Evolutionary conservation across 257 asterid species (phyloP), one percentile per base, ranked within the genome.

Genomic region (Solanum virginianum): DNA sequence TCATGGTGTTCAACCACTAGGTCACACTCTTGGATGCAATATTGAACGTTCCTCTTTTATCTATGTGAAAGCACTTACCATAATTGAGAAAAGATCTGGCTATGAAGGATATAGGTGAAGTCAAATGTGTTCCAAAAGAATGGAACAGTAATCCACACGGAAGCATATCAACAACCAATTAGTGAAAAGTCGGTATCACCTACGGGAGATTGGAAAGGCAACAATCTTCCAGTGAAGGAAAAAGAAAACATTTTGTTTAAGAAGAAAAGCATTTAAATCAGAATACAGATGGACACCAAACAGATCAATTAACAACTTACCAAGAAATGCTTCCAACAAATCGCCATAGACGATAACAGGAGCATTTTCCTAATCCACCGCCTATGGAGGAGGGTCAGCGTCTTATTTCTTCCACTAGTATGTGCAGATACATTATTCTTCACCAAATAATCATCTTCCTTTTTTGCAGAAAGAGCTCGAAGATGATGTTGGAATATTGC

Each of bases 381-480:
- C 83, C 66, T 86, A 13, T 22, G 65, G 20, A 63, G 56, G 55
- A 71, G 57, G 43, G 36, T 22, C 68, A 66, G 54, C 47, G 71
- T 83, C 22, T 74, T 80, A 26, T 84, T 84, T 57, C 56, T 56
- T 75, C 84, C 39, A 26, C 41, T 56, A 51, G 55, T 84, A 20
- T 71, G 59, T 43, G 84, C 72, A 3, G 88, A 86, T 55, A 84
- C 84, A 89, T 81, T 89, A 26, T 59, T 43, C 53, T 79, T 87
- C 80, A 77, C 81, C 87, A 84, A 90, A 82, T 53, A 53, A 81
- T 94, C 98, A 80, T 97, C 98, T 43, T 92, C 93, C 81, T 97
- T 95, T 92, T 95, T 97, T 62, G 98, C 93, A 18, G 97, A 92
- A 88, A 80, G 83, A 70, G 96, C 93, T 53, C 93, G 91, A 89